phyloP scores from a whole-genome alignment of 2,329 filamentous ascomycete species.

The Fusarium armeniacum region DNA sequence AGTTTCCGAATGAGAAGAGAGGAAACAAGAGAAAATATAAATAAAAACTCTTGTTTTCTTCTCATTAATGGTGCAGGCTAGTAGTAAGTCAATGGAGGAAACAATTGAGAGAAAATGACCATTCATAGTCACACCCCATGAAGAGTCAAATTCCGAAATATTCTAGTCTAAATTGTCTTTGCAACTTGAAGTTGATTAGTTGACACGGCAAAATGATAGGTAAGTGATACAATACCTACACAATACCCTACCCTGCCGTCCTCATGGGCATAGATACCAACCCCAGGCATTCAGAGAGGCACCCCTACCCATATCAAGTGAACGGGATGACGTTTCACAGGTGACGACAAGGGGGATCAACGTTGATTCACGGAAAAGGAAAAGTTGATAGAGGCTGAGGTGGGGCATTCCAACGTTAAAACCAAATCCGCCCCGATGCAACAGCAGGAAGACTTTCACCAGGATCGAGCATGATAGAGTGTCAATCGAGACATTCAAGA shows the following conservation, averaged over 20 bases:
- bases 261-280: neutral
- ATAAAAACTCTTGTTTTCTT: neutral
- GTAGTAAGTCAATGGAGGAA: constrained; percentile 14
- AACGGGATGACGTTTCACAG: constrained; percentile 34
- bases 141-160: neutral
- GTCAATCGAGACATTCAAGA: constrained; percentile 5
- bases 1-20: constrained; percentile 5
- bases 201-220: constrained; percentile 9
- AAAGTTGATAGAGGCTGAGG: constrained; percentile 23
- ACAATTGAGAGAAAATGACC: constrained; percentile 18
- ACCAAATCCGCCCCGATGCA: constrained; percentile 25
- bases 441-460: constrained; percentile 14
- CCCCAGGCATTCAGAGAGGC: neutral
- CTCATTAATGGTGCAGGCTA: constrained; percentile 2
- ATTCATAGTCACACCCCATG: neutral
- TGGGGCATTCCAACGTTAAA: constrained; percentile 19
- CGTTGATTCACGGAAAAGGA: constrained; percentile 10
- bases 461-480: constrained; percentile 26
- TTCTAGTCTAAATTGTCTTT: constrained; percentile 15
- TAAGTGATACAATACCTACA: constrained; percentile 3
- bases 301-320: neutral
- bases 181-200: constrained; percentile 25
- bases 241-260: too few species aligned
- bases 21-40: constrained; percentile 10
- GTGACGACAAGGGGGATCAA: constrained; percentile 27